Base-by-base conservation (phyloP, 305 asterid species). In the Solanum hybrid region DNA sequence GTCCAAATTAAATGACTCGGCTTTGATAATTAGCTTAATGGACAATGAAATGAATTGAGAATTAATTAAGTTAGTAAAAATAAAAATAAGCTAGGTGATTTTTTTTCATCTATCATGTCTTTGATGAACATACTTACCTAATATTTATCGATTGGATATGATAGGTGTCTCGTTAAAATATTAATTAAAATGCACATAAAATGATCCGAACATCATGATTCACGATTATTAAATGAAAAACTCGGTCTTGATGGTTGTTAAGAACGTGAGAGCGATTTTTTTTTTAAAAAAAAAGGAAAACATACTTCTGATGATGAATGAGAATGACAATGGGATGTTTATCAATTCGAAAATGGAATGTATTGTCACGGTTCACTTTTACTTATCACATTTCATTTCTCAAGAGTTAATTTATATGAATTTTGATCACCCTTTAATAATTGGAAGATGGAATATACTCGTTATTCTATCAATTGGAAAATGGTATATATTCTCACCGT, bases 81-180 rank as follows among this genome's bases (percentile, higher is more conserved):
- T 9, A 66, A 24, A 69, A 69, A 0, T 24, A 66, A n/a, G n/a
- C n/a, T 69, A 69, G 1, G 15, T 69, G 17, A 69, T 69, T 69
- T 24, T 3, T 24, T 24, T 2, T 69, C 3, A 10, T 24, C 3
- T 69, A 2, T n/a, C 2, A 4, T 72, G 4, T 12, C 22, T 3
- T 29, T 72, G 2, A 13, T 72, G 0, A 3, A 29, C 2, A 29
- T 0, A 73, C 2, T 29, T 13, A 73, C 0, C n/a, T 73, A 1
- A 29, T 29, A 14, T 15, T 2, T 6, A 13, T 14, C 13, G 10
- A 19, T 73, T 0, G 3, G 2, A 14, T 2, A 0, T 73, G 5
- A 72, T 1, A 13, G 2, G 15, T 72, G 1, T 12, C 2, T 72
- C 1, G 0, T 12, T 0, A 72, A 72, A 0, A 66, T 1, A 66